Conservation (phyloP, 1,284 basidiomycete species). For the Sanghuangporus baumii region DNA sequence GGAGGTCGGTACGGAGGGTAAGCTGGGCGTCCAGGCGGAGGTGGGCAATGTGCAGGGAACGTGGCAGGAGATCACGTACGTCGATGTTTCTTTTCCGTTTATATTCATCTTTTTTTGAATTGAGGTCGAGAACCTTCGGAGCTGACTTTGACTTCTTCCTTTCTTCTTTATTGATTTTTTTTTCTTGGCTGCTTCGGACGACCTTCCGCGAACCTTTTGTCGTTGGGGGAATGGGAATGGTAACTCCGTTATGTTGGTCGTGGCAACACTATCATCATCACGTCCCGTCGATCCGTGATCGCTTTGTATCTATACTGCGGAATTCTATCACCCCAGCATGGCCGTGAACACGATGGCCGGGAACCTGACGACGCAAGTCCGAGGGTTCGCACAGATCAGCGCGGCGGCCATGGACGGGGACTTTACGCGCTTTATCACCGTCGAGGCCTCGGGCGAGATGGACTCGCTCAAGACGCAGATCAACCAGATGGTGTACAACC, state of each 20-base stretch:
- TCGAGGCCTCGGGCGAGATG: slow-evolving; percentile 98
- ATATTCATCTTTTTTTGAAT: slow-evolving; percentile 20
- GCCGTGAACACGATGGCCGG: slow-evolving; percentile 96
- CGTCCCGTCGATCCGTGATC: neutral
- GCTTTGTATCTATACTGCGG: neutral
- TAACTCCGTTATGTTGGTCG: no score
- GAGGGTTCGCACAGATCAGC: slow-evolving; percentile 98
- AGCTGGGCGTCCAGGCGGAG: slow-evolving; percentile 95
- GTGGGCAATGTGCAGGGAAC: slow-evolving; percentile 96
- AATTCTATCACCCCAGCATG: slow-evolving; percentile 37
- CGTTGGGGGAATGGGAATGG: neutral
- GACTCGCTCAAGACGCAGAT: slow-evolving; percentile 99
- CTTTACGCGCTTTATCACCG: slow-evolving; percentile 98
- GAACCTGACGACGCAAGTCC: slow-evolving; percentile 96
- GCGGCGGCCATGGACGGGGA: slow-evolving; percentile 99
- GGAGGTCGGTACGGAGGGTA: slow-evolving; percentile 95
- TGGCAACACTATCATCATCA: no score
- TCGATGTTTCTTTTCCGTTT: slow-evolving; percentile 25
- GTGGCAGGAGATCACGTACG: slow-evolving; percentile 98
- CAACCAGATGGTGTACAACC: slow-evolving; percentile 98
- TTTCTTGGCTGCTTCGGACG: neutral
- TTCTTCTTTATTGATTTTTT: neutral
- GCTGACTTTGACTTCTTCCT: neutral
- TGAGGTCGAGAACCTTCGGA: neutral
- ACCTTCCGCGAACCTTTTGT: neutral